Conservation (phyloP, 2,329 filamentous ascomycete species). For the Apiospora rasikravindrae region DNA sequence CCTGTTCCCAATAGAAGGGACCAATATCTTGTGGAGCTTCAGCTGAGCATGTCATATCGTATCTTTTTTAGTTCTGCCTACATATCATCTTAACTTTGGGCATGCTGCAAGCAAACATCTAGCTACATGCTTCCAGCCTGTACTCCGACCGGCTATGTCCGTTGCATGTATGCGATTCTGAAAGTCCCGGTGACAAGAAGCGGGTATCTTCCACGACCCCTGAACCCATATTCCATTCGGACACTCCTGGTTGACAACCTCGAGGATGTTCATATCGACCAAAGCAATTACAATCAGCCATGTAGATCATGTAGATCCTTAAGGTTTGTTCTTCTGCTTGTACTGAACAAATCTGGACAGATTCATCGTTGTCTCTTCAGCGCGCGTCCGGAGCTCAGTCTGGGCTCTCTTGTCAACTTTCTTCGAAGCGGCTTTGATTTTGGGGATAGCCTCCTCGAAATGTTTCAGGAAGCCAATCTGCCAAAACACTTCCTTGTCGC, state of each 20-base stretch:
- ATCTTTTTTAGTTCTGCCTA: background rate
- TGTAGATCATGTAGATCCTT: background rate
- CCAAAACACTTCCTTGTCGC: slow-evolving; percentile 69
- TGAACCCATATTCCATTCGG: background rate
- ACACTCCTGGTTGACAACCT: background rate
- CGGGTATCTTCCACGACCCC: background rate
- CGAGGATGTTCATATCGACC: background rate
- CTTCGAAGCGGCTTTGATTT: slow-evolving; percentile 62
- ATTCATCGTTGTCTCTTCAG: slow-evolving; percentile 67
- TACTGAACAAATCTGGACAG: slow-evolving; percentile 67
- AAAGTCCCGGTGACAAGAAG: slow-evolving; percentile 2
- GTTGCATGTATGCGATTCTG: background rate
- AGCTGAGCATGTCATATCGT: background rate
- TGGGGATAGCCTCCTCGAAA: slow-evolving; percentile 59
- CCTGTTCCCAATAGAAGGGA: background rate
- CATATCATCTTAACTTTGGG: background rate
- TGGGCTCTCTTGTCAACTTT: slow-evolving; percentile 64
- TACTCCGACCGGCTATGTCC: background rate
- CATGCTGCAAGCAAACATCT: background rate
- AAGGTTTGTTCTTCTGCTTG: slow-evolving; percentile 61
- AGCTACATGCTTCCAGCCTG: background rate
- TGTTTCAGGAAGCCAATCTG: slow-evolving; percentile 63
- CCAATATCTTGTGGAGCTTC: background rate
- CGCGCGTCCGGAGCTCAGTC: slow-evolving; percentile 61
- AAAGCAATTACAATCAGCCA: background rate